These are phyloP conservation scores for Protomyces inundatus DNA, from an alignment of 1,139 yeast species.

Conservation along the genomic window DNA sequence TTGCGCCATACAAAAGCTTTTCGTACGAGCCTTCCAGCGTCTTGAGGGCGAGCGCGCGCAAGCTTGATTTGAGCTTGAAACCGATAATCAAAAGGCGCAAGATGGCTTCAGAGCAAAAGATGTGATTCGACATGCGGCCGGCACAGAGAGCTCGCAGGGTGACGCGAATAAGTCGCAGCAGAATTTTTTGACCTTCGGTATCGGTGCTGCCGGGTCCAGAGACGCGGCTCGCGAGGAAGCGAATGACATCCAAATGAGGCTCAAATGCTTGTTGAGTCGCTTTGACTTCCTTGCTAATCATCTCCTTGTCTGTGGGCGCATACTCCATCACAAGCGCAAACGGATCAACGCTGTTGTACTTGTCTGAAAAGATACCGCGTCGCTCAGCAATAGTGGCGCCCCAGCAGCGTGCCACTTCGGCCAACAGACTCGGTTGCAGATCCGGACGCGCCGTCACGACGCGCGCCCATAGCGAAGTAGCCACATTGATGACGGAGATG, in stretches of 20 bases:
- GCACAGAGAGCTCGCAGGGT: slow-evolving; percentile 5
- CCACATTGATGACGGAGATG: slow-evolving; percentile 56
- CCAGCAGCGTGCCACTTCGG: slow-evolving; percentile 67
- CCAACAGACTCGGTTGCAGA: slow-evolving; percentile 55
- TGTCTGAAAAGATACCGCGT: slow-evolving; percentile 63
- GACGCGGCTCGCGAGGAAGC: slow-evolving; percentile 71
- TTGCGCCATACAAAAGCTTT: slow-evolving; percentile 43
- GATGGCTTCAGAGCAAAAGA: slow-evolving; percentile 67
- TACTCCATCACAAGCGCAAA: slow-evolving; percentile 79
- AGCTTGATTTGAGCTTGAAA: slow-evolving; percentile 42
- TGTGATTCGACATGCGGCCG: slow-evolving; percentile 55
- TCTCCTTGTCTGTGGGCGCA: slow-evolving; percentile 69
- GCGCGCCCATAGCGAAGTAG: slow-evolving; percentile 75
- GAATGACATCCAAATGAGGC: slow-evolving; percentile 66
- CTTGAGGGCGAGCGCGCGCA: background rate
- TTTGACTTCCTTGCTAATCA: slow-evolving; percentile 38
- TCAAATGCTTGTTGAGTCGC: slow-evolving; percentile 54
- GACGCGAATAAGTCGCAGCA: slow-evolving; percentile 3
- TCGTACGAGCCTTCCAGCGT: background rate
- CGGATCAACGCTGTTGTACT: slow-evolving; percentile 54
- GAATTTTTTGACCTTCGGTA: slow-evolving; percentile 1
- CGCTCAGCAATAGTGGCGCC: slow-evolving; percentile 56
- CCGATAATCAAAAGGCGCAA: slow-evolving; percentile 70
- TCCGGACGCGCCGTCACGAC: slow-evolving; percentile 64
- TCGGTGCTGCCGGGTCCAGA: slow-evolving; percentile 47